Base-by-base conservation (phyloP, 176 grass and related monocot species). In the Oryza glumipatula region DNA sequence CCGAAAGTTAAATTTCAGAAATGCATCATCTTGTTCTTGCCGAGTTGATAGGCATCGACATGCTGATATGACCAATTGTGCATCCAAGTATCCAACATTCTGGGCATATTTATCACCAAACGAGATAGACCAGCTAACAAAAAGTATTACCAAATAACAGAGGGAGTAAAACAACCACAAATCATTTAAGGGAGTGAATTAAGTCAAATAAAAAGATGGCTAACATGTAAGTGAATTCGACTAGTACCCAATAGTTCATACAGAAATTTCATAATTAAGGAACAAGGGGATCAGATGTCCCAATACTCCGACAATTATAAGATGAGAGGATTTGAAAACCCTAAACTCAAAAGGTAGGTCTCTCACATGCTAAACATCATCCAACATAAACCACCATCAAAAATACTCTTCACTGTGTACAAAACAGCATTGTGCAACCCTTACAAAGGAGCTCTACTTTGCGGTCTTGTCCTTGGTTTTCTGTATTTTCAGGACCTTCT, bases 401-500 rank as follows among this genome's bases (percentile, higher is more conserved):
- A 86, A 89, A 80, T 80, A 85, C 80, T 67, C 90, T 70, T 83
- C 67, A 47, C 69, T 83, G 68, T 72, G 70, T 85, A 89, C 77
- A 85, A 82, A 83, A 83, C 82, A 83, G 66, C 73, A 12, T 60
- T 39, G 51, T 7, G 41, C 68, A 84, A 65, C 47, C 44, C 73
- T 68, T 73, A 65, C 77, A 69, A 30, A 54, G 80, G 51, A 68
- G 66, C 68, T 84, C 88, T 92, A 85, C 79, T 92, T 95, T 8
- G 90, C 14, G 4, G 82, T 72, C 88, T 96, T 96, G 70, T 96
- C 91, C 66, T 93, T 96, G 36, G 83, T 89, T 81, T 96, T 96
- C 82, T 96, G 94, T 44, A 96, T 88, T 90, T 96, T 96, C 86
- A 96, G 82, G 51, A 96, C 94, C 65, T 96, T 96, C 91, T 96